Percentiles rank a stretch among this genome's conserved stretches.
phyloP scores from a whole-genome alignment of 805 yeast genomes.

The Dipodascopsis tothii region DNA sequence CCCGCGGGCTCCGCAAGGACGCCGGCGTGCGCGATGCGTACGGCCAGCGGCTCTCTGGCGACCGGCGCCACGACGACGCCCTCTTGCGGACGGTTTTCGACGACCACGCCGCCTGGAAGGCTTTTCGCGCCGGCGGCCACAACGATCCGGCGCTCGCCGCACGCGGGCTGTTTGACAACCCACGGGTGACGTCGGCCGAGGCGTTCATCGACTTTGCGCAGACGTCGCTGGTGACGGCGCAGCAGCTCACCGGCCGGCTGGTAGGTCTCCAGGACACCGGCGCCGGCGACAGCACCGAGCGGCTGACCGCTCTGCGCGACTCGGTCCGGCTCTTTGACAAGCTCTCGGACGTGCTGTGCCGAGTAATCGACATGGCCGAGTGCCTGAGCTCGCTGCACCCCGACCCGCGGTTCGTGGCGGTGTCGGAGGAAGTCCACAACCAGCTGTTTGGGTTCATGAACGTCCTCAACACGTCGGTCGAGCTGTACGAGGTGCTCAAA shows the following conservation, averaged over 20 bases:
- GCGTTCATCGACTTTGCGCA: slow-evolving; percentile 65
- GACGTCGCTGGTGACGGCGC: slow-evolving; percentile 58
- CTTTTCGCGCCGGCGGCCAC: slow-evolving; percentile 2
- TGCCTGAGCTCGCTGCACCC: slow-evolving; percentile 83
- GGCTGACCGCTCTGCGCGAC: slow-evolving; percentile 30
- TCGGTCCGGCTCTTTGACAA: slow-evolving; percentile 69
- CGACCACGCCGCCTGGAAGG: slow-evolving; percentile 13
- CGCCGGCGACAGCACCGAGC: slow-evolving; percentile 34
- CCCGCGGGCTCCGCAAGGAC: too few species aligned
- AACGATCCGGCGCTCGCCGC: slow-evolving; percentile 2
- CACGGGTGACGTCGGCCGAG: slow-evolving; percentile 56
- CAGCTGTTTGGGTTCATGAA: slow-evolving; percentile 91
- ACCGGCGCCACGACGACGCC: slow-evolving; percentile 19
- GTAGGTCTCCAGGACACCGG: too few species aligned
- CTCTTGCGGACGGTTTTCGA: slow-evolving; percentile 25
- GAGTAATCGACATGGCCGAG: slow-evolving; percentile 90
- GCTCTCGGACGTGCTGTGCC: slow-evolving; percentile 77
- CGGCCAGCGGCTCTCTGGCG: too few species aligned
- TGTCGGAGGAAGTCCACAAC: slow-evolving; percentile 84
- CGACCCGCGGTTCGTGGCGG: slow-evolving; percentile 54
- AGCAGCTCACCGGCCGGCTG: slow-evolving; percentile 52
- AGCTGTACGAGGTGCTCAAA: slow-evolving; percentile 53
- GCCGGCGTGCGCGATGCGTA: not conserved
- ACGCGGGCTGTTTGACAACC: slow-evolving; percentile 67
- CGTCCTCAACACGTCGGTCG: slow-evolving; percentile 74